A percentile compares a stretch with the other conserved stretches of the same genome.
Evolutionary conservation across 441 rosid genomes (phyloP).

Genomic region (Jatropha multifida): DNA sequence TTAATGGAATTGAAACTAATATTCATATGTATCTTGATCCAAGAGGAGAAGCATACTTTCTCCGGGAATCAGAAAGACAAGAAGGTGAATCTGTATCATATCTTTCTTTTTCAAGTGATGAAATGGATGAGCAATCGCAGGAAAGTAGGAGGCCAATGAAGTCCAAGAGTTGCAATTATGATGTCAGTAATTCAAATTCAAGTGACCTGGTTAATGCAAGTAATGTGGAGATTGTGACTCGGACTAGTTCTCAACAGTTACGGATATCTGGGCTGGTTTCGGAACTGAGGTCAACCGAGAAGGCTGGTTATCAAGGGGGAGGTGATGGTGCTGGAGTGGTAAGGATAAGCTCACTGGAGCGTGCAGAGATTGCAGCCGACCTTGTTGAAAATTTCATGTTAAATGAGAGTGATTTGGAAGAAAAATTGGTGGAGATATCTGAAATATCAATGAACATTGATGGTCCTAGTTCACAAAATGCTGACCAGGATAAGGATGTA

Average conservation of each 20-base stretch:
- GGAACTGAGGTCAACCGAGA: conserved; percentile 56
- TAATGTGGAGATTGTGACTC: conserved; percentile 45
- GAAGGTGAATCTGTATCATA: conserved; percentile 42
- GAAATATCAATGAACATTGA: conserved; percentile 34
- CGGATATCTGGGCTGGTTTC: conserved; percentile 69
- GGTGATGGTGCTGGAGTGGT: conserved; percentile 30
- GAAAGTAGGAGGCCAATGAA: conserved; percentile 41
- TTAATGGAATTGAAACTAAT: conserved; percentile 69
- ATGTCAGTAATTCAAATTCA: conserved; percentile 31
- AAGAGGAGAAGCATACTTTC: conserved; percentile 92
- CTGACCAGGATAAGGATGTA: conserved; percentile 21
- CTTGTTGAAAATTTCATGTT: conserved; percentile 36
- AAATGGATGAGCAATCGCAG: conserved; percentile 38
- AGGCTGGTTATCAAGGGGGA: conserved; percentile 31
- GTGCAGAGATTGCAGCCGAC: conserved; percentile 85
- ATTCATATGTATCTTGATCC: conserved; percentile 87
- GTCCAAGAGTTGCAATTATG: conserved; percentile 54
- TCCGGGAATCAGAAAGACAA: conserved; percentile 61
- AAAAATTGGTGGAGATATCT: conserved; percentile 31
- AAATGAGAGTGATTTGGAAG: conserved; percentile 34
- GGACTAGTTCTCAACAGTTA: conserved; percentile 45
- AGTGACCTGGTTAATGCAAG: conserved; percentile 27
- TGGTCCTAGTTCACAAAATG: conserved; percentile 24
- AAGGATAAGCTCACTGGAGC: conserved; percentile 59
- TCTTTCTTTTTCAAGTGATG: conserved; percentile 63